phyloP scores from a whole-genome alignment of 495 filamentous ascomycete genomes.

The Penicillium flavigenum region DNA sequence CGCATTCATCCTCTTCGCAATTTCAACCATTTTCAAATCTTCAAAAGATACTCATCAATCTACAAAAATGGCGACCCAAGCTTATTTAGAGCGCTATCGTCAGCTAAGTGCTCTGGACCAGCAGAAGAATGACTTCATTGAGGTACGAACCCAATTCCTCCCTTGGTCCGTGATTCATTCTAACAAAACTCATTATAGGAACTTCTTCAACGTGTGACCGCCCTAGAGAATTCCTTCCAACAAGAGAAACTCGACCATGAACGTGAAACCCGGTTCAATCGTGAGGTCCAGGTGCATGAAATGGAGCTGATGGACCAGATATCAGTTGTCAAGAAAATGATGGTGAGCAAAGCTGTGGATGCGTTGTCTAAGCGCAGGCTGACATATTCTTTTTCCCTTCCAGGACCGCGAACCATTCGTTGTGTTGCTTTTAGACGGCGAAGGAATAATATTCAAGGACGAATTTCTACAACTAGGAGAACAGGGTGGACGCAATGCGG shows the following conservation, averaged over 20 bases:
- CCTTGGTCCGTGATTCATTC: conserved; percentile 10
- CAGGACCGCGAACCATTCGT: conserved; percentile 77
- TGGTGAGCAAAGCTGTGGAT: conserved; percentile 38
- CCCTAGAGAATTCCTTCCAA: conserved; percentile 47
- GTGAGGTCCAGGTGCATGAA: conserved; percentile 53
- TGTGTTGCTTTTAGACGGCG: conserved; percentile 73
- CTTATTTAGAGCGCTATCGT: conserved; percentile 49
- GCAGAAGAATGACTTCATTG: conserved; percentile 54
- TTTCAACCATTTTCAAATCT: conserved; percentile 1
- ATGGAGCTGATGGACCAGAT: conserved; percentile 54
- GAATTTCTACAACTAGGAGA: conserved; percentile 60
- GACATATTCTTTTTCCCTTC: conserved; percentile 23
- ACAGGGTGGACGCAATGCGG: conserved; percentile 70
- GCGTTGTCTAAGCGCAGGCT: conserved; percentile 15
- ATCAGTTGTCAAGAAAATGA: conserved; percentile 48
- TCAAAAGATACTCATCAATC: background rate
- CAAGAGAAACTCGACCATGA: conserved; percentile 53
- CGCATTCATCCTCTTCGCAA: conserved; percentile 13
- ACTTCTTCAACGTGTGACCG: conserved; percentile 48
- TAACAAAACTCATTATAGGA: conserved; percentile 37
- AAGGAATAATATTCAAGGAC: conserved; percentile 75
- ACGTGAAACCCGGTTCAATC: conserved; percentile 55
- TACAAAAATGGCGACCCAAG: conserved; percentile 33
- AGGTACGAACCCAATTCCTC: conserved; percentile 34
- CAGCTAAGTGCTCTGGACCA: conserved; percentile 47